Evolutionary conservation across 495 filamentous ascomycete genomes (phyloP).

Genomic region (Aspergillus cavernicola): DNA sequence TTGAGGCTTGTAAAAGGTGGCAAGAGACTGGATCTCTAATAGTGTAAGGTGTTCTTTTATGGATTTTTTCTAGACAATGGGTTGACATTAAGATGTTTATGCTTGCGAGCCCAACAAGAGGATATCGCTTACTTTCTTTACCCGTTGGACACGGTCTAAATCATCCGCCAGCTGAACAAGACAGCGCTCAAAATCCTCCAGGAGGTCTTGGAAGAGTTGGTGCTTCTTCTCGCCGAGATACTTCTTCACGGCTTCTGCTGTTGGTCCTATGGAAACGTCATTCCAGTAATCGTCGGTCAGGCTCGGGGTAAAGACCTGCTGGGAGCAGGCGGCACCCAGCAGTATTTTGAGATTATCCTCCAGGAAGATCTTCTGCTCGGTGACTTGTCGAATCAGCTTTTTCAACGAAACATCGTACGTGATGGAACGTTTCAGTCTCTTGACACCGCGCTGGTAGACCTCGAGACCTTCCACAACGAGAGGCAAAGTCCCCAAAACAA

Average conservation of each 20-base stretch:
- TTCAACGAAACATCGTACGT: neutral
- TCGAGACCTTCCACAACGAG: neutral
- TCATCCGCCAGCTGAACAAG: neutral
- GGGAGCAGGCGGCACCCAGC: neutral
- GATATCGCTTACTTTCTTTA: neutral
- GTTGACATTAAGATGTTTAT: neutral
- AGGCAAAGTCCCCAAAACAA: neutral
- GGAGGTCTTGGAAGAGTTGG: neutral
- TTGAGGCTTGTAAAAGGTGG: neutral
- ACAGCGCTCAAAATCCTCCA: neutral
- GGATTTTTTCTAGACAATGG: neutral
- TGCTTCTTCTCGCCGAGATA: neutral
- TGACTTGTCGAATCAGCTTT: neutral
- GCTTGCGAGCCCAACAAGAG: neutral
- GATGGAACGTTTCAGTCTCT: neutral
- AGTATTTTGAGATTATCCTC: neutral
- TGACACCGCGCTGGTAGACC: neutral
- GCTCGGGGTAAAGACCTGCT: neutral
- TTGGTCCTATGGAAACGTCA: neutral
- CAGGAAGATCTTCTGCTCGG: neutral
- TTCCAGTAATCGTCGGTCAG: neutral
- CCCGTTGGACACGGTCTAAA: neutral
- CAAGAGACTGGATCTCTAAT: no score
- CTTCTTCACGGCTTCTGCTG: neutral
- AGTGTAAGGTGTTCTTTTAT: neutral